These are phyloP conservation scores for Lactarius vividus DNA, from an alignment of 768 basidiomycete species.

Conservation along the genomic window DNA sequence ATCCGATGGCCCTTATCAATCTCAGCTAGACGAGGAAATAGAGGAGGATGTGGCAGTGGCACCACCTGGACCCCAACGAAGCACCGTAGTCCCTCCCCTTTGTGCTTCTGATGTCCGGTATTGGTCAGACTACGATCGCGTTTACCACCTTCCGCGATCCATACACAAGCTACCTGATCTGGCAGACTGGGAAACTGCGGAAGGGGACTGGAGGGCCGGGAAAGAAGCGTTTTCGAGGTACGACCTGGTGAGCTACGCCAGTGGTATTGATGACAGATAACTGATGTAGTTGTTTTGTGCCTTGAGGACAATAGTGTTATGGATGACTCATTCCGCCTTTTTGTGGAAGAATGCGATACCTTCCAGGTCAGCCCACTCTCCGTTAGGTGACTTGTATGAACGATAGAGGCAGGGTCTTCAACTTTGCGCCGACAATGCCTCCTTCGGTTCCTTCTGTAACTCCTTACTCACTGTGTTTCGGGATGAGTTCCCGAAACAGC, in stretches of 20 bases:
- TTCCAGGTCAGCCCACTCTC: conserved; percentile 50
- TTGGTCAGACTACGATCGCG: conserved; percentile 69
- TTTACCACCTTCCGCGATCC: conserved; percentile 63
- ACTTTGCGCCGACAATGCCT: conserved; percentile 56
- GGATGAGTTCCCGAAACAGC: conserved; percentile 67
- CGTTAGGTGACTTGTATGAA: conserved; percentile 4
- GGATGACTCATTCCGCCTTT: conserved; percentile 63
- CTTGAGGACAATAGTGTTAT: conserved; percentile 59
- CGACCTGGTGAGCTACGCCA: conserved; percentile 46
- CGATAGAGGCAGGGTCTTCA: conserved; percentile 57
- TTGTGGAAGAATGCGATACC: conserved; percentile 73
- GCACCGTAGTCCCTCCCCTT: conserved; percentile 7
- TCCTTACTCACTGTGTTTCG: conserved; percentile 58
- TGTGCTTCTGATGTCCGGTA: conserved; percentile 42
- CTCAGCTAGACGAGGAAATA: conserved; percentile 37
- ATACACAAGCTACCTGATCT: conserved; percentile 62
- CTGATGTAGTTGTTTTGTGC: neutral
- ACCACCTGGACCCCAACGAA: neutral
- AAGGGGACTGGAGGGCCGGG: conserved; percentile 56
- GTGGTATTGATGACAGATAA: neutral
- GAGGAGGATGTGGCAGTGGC: conserved; percentile 25
- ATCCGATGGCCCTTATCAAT: conserved; percentile 54
- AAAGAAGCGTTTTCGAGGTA: conserved; percentile 51
- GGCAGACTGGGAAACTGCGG: conserved; percentile 50
- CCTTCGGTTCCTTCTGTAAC: conserved; percentile 64